phyloP scores from a whole-genome alignment of 2,329 filamentous ascomycete species.

The Ceratocystiopsis minuta region DNA sequence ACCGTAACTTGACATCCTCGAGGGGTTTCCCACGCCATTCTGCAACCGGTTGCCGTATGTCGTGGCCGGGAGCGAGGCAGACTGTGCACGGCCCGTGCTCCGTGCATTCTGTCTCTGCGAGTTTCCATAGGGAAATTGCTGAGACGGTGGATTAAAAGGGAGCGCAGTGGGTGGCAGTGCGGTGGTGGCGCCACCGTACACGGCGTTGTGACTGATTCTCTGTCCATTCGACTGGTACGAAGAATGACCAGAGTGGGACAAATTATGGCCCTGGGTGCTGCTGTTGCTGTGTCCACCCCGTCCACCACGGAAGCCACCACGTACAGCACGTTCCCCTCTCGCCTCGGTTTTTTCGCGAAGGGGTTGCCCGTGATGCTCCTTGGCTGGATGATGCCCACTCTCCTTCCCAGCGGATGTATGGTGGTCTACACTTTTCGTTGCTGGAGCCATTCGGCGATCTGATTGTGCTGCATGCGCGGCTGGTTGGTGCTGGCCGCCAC shows the following conservation, averaged over 20 bases:
- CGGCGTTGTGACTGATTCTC: constrained; percentile 12
- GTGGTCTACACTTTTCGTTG: constrained; percentile 3
- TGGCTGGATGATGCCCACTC: constrained; percentile 6
- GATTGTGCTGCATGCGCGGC: neutral
- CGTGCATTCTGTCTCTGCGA: neutral
- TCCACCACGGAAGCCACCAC: constrained; percentile 26
- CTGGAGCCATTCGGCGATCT: neutral
- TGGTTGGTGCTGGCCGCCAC: neutral
- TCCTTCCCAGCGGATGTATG: constrained; percentile 7
- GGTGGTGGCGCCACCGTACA: constrained; percentile 14
- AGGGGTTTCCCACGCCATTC: constrained; percentile 6
- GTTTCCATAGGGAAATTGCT: constrained; percentile 21
- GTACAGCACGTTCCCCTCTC: constrained; percentile 20
- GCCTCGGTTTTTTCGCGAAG: constrained; percentile 19
- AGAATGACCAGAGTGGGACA: constrained; percentile 11
- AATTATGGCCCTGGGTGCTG: constrained; percentile 10
- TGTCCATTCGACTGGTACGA: constrained; percentile 19
- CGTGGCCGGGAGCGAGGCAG: no score
- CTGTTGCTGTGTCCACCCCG: constrained; percentile 17
- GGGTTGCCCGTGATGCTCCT: constrained; percentile 12
- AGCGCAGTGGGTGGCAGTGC: constrained; percentile 10
- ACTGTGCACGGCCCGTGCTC: no score
- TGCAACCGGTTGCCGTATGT: constrained; percentile 3
- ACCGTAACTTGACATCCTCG: constrained; percentile 13
- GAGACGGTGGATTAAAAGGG: constrained; percentile 26